A percentile compares a stretch with the other conserved stretches of the same genome.
phyloP scores from a whole-genome alignment of 2,329 filamentous ascomycete genomes.

The Proliferodiscus dingleyae region DNA sequence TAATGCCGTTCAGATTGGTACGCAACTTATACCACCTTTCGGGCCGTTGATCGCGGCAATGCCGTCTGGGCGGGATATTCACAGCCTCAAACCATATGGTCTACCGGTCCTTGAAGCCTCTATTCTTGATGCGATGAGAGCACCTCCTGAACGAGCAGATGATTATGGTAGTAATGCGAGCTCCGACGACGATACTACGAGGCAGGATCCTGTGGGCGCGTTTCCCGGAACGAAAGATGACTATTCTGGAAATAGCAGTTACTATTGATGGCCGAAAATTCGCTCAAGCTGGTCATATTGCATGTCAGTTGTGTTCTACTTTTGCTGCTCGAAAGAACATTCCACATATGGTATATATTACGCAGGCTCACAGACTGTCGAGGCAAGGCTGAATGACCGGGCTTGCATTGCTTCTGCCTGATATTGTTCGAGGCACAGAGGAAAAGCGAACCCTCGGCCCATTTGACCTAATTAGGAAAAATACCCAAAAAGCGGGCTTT shows the following conservation, averaged over 20 bases:
- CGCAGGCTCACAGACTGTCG: too few relatives aligned
- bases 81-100: constrained; percentile 63
- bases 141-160: constrained; percentile 44
- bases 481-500: too few relatives aligned
- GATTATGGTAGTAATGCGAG: constrained; percentile 38
- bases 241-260: constrained; percentile 31
- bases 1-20: constrained; percentile 59
- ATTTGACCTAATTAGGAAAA: too few relatives aligned
- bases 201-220: constrained; percentile 38
- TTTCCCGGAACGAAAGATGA: constrained; percentile 45
- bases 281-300: too few relatives aligned
- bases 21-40: constrained; percentile 68
- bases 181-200: constrained; percentile 35
- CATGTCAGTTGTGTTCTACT: too few relatives aligned
- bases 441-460: too few relatives aligned
- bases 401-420: too few relatives aligned
- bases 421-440: too few relatives aligned
- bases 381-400: too few relatives aligned
- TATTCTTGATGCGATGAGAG: constrained; percentile 57
- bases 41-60: constrained; percentile 71
- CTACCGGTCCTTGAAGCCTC: constrained; percentile 61
- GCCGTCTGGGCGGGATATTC: constrained; percentile 84
- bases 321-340: too few relatives aligned
- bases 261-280: too few relatives aligned
- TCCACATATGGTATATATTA: too few relatives aligned